Conservation (phyloP, 345 rosid genomes). For the Boechera retrofracta region DNA sequence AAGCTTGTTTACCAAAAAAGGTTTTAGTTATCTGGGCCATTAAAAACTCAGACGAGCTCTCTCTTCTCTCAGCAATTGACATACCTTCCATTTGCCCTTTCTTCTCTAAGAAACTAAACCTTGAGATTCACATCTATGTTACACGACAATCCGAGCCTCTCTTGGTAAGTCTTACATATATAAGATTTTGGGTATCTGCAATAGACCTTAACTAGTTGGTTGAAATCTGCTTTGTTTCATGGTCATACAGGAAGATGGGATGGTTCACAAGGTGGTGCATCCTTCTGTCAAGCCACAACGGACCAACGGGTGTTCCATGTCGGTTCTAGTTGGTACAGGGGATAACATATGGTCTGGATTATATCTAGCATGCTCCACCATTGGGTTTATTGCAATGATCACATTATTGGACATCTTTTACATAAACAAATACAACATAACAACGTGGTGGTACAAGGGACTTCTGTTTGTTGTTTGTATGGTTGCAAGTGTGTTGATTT, state of each 20-base stretch:
- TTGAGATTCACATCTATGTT: constrained; percentile 64
- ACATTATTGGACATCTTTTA: constrained; percentile 59
- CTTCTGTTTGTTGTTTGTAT: constrained; percentile 68
- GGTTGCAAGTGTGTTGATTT: constrained; percentile 63
- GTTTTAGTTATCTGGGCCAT: constrained; percentile 83
- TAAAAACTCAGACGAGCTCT: constrained; percentile 75
- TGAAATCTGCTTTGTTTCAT: constrained; percentile 14
- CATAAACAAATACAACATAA: constrained; percentile 58
- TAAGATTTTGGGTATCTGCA: not conserved
- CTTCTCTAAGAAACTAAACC: constrained; percentile 56
- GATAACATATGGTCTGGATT: constrained; percentile 76
- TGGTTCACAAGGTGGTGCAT: constrained; percentile 31
- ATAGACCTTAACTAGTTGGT: not conserved
- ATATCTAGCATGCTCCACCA: constrained; percentile 58
- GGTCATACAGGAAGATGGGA: constrained; percentile 78
- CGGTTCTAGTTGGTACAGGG: constrained; percentile 80
- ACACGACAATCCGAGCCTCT: constrained; percentile 77
- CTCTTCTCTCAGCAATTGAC: constrained; percentile 66
- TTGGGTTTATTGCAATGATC: constrained; percentile 59
- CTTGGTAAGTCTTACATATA: constrained; percentile 53
- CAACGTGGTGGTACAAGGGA: constrained; percentile 88
- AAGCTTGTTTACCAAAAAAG: constrained; percentile 69
- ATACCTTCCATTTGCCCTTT: constrained; percentile 66
- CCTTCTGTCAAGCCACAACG: constrained; percentile 49
- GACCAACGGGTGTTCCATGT: constrained; percentile 60